phyloP scores from a whole-genome alignment of 2,329 filamentous ascomycete species.

The Neoarthrinium moseri region DNA sequence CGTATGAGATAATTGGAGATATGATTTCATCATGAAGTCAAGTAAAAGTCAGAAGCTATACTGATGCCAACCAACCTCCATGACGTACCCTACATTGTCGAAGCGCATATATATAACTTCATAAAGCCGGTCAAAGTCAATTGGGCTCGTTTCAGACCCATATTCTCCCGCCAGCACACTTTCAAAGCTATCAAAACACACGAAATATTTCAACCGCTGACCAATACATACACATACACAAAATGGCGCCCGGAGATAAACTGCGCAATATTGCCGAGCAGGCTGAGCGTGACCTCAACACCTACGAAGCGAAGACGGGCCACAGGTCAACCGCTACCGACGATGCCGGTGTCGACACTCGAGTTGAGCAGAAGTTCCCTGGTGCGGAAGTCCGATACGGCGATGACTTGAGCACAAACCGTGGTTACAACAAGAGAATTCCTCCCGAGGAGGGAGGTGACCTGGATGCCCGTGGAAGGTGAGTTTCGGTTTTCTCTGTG shows the following conservation, averaged over 20 bases:
- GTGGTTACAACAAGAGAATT: conserved; percentile 43
- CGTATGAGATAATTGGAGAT: background rate
- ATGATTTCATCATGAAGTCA: conserved; percentile 6
- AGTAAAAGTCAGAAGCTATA: background rate
- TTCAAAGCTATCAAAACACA: background rate
- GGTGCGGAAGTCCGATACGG: conserved; percentile 37
- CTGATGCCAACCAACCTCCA: conserved; percentile 1
- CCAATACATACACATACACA: conserved; percentile 10
- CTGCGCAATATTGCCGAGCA: conserved; percentile 42
- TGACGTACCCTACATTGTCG: conserved; percentile 1
- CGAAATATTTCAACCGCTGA: background rate
- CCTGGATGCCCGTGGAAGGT: conserved; percentile 44
- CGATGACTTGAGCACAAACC: conserved; percentile 43
- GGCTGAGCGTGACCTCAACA: conserved; percentile 48
- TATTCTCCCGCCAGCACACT: background rate
- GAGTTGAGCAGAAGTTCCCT: conserved; percentile 42
- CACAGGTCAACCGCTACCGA: conserved; percentile 35
- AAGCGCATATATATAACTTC: conserved; percentile 2
- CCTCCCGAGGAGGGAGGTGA: conserved; percentile 43
- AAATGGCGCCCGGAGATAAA: conserved; percentile 30
- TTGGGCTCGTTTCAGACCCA: background rate
- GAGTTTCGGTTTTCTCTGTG: no score
- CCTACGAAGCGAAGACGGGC: conserved; percentile 47
- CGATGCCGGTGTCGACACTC: conserved; percentile 40
- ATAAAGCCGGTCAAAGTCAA: background rate